Percentiles rank a stretch among this genome's conserved stretches.
These are phyloP conservation scores for Epithemia pelagica DNA, from an alignment of 108 stramenopile genomes.

Conservation along the genomic window DNA sequence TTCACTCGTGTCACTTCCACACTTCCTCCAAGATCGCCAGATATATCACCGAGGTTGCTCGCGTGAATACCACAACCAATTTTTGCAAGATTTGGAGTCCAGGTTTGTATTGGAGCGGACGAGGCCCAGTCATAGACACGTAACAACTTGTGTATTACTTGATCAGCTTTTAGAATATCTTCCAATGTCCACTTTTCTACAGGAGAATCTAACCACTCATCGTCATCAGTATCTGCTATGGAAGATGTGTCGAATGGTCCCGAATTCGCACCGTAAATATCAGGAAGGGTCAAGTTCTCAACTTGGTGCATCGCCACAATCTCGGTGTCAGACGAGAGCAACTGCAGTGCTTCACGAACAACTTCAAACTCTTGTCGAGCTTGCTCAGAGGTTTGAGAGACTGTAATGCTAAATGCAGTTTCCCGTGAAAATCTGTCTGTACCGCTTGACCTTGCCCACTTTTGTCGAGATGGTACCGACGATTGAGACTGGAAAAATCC, in stretches of 20 bases:
- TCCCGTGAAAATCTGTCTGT: background rate
- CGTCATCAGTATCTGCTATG: slow-evolving; percentile 53
- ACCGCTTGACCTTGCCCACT: background rate
- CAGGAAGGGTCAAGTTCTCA: slow-evolving; percentile 37
- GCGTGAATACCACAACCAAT: slow-evolving; percentile 25
- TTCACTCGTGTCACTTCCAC: slow-evolving; percentile 44
- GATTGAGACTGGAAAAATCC: no score
- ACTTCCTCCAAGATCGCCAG: slow-evolving; percentile 22
- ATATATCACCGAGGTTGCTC: slow-evolving; percentile 15
- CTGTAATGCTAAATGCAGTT: slow-evolving; percentile 2
- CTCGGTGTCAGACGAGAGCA: background rate
- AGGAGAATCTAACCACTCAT: slow-evolving; percentile 58
- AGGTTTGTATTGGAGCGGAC: slow-evolving; percentile 9
- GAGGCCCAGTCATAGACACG: slow-evolving; percentile 51
- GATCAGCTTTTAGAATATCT: slow-evolving; percentile 64
- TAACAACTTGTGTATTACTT: slow-evolving; percentile 46
- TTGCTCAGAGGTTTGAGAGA: slow-evolving; percentile 47
- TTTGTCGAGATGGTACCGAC: background rate
- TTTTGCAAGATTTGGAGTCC: slow-evolving; percentile 31
- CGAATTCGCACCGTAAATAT: slow-evolving; percentile 41
- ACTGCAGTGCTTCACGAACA: slow-evolving; percentile 34
- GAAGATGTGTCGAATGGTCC: slow-evolving; percentile 31
- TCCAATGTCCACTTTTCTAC: slow-evolving; percentile 45
- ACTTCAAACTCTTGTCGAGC: slow-evolving; percentile 49
- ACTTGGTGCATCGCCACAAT: slow-evolving; percentile 1